Evolutionary conservation across 192 early-diverging fungal species (phyloP).

Genomic region (Geosiphon pyriformis): DNA sequence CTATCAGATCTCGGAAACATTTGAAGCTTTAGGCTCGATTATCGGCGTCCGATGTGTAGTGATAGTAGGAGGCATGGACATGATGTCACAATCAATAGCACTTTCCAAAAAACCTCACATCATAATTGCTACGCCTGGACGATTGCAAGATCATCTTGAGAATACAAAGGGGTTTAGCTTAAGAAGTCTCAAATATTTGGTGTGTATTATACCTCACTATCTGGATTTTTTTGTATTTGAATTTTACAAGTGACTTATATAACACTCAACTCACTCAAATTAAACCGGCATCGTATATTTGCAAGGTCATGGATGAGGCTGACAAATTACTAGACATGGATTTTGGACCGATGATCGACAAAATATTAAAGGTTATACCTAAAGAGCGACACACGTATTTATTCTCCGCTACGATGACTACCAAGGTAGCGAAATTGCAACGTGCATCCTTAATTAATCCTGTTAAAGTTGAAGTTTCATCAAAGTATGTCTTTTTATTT

Average conservation of each 20-base stretch:
- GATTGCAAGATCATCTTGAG: conserved; percentile 93
- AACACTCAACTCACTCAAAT: no score
- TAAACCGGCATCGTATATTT: no score
- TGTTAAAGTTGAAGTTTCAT: conserved; percentile 92
- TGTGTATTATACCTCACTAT: conserved; percentile 18
- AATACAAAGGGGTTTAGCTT: conserved; percentile 98
- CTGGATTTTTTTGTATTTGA: conserved; percentile 18
- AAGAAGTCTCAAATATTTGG: conserved; percentile 84
- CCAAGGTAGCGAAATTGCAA: conserved; percentile 95
- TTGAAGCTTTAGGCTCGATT: conserved; percentile 81
- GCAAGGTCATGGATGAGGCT: conserved; percentile 80
- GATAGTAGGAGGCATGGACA: conserved; percentile 95
- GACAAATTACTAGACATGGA: conserved; percentile 91
- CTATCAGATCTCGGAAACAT: conserved; percentile 89
- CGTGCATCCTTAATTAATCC: conserved; percentile 84
- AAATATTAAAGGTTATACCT: conserved; percentile 87
- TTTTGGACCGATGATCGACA: conserved; percentile 96
- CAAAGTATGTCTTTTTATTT: conserved; percentile 52
- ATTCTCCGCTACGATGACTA: conserved; percentile 99
- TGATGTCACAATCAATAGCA: conserved; percentile 93
- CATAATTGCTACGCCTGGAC: conserved; percentile 92
- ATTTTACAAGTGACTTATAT: conserved; percentile 2
- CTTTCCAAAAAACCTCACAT: conserved; percentile 93
- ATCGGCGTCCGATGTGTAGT: conserved; percentile 92
- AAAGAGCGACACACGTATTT: conserved; percentile 87